phyloP scores from a whole-genome alignment of 2,329 filamentous ascomycete species.

The Cordyceps javanica region DNA sequence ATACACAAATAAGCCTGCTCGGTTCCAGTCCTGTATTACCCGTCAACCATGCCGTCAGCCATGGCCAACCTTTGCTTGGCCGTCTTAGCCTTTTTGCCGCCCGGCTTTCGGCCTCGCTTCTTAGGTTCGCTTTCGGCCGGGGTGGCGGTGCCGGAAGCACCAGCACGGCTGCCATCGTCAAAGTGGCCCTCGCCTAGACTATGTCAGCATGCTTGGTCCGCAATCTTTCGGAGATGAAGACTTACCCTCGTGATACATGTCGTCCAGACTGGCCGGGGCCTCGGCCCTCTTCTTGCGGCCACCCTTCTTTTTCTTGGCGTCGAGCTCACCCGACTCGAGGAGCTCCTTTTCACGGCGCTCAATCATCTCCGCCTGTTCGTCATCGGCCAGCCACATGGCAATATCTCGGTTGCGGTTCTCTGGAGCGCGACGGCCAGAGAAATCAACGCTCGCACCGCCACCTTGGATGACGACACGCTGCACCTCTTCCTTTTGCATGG shows the following conservation, averaged over 20 bases:
- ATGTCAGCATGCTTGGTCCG: slow-evolving; percentile 19
- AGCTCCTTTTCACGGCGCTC: slow-evolving; percentile 88
- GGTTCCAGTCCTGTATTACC: slow-evolving; percentile 7
- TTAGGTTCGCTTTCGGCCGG: slow-evolving; percentile 56
- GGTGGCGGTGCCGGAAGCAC: slow-evolving; percentile 71
- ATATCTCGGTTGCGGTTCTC: slow-evolving; percentile 98
- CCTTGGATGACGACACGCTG: slow-evolving; percentile 95
- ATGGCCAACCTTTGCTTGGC: slow-evolving; percentile 63
- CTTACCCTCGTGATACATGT: slow-evolving; percentile 99
- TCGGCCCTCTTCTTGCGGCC: slow-evolving; percentile 50
- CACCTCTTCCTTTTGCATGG: slow-evolving; percentile 96
- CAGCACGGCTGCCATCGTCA: slow-evolving; percentile 72
- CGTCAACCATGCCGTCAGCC: slow-evolving; percentile 49
- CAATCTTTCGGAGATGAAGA: slow-evolving; percentile 12
- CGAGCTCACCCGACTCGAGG: slow-evolving; percentile 62
- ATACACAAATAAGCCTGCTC: slow-evolving; percentile 7
- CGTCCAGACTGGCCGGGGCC: slow-evolving; percentile 67
- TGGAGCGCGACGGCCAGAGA: slow-evolving; percentile 79
- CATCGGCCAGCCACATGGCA: slow-evolving; percentile 96
- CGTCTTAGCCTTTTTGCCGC: slow-evolving; percentile 56
- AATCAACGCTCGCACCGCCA: slow-evolving; percentile 86
- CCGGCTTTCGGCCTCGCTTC: slow-evolving; percentile 51
- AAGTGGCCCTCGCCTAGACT: slow-evolving; percentile 86
- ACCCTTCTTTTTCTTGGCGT: slow-evolving; percentile 59
- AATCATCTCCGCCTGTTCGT: slow-evolving; percentile 90